phyloP scores from a whole-genome alignment of 2,329 filamentous ascomycete species.

The Hirsutella rhossiliensis region DNA sequence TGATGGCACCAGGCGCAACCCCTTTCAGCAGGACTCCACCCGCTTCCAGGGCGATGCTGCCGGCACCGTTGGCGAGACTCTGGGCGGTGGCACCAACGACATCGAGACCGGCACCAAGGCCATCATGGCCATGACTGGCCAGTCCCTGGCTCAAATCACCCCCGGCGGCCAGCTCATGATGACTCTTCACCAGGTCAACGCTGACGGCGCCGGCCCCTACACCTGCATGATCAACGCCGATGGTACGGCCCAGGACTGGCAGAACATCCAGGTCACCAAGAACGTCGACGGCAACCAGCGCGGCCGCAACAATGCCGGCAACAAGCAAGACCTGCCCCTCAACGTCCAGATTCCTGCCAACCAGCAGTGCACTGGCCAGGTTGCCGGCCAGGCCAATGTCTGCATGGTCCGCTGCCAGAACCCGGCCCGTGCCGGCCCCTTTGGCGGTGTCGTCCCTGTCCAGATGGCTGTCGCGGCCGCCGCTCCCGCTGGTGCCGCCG shows the following conservation, averaged over 20 bases:
- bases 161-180: constrained; percentile 44
- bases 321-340: constrained; percentile 35
- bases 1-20: constrained; percentile 45
- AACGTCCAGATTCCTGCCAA: constrained; percentile 41
- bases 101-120: constrained; percentile 41
- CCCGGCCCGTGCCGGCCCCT: constrained; percentile 46
- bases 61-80: constrained; percentile 44
- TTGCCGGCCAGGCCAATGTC: constrained; percentile 45
- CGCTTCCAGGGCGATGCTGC: constrained; percentile 44
- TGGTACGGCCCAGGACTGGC: constrained; percentile 41
- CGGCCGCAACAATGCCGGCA: constrained; percentile 29
- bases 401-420: constrained; percentile 55
- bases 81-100: constrained; percentile 43
- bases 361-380: constrained; percentile 46
- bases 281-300: constrained; percentile 15
- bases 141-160: constrained; percentile 44
- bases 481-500: neutral
- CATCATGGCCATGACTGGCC: constrained; percentile 46
- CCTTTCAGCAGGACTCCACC: constrained; percentile 53
- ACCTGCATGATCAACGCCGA: constrained; percentile 52
- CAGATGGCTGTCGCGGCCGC: constrained; percentile 1
- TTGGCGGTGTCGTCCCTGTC: constrained; percentile 40
- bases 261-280: constrained; percentile 38
- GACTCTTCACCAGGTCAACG: constrained; percentile 57
- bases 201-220: constrained; percentile 54